Percentiles rank a stretch among this genome's conserved stretches.
phyloP scores from a whole-genome alignment of 768 basidiomycete species.

The Suillus sp. region DNA sequence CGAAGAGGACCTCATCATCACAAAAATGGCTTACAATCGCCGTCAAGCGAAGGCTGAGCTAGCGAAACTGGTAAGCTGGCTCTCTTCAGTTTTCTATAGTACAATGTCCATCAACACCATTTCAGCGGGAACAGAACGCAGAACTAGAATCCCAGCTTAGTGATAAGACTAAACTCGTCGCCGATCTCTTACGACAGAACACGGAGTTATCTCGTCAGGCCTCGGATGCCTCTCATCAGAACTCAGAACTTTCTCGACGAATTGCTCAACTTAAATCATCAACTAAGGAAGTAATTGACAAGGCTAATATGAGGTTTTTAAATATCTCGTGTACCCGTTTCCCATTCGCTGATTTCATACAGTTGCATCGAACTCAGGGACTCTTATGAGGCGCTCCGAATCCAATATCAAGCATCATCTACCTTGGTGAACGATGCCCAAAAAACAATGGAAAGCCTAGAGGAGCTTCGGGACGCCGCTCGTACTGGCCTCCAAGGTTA shows the following conservation, averaged over 20 bases:
- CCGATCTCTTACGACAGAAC: slow-evolving; percentile 18
- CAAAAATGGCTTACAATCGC: slow-evolving; percentile 7
- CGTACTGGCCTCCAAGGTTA: slow-evolving; percentile 30
- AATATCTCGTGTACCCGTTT: slow-evolving; percentile 1
- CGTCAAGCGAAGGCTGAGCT: slow-evolving; percentile 17
- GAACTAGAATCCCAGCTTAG: slow-evolving; percentile 25
- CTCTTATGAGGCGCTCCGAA: slow-evolving; percentile 31
- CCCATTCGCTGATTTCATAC: neutral
- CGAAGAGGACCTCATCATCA: slow-evolving; percentile 12
- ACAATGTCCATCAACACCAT: neutral
- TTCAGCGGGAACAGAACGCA: slow-evolving; percentile 23
- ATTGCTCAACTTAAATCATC: neutral
- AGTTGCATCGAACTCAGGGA: slow-evolving; percentile 36
- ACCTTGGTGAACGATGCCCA: slow-evolving; percentile 27
- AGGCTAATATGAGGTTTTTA: slow-evolving; percentile 22
- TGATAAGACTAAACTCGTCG: slow-evolving; percentile 19
- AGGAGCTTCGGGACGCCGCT: slow-evolving; percentile 25
- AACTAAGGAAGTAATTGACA: slow-evolving; percentile 22
- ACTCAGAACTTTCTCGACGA: slow-evolving; percentile 7
- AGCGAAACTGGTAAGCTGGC: slow-evolving; percentile 16
- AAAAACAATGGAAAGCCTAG: slow-evolving; percentile 28
- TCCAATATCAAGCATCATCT: slow-evolving; percentile 25
- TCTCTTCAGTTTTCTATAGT: neutral
- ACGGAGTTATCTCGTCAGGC: slow-evolving; percentile 12
- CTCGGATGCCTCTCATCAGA: slow-evolving; percentile 1